Base-by-base conservation (phyloP, 345 rosid species). In the Eucalyptus polybractea region DNA sequence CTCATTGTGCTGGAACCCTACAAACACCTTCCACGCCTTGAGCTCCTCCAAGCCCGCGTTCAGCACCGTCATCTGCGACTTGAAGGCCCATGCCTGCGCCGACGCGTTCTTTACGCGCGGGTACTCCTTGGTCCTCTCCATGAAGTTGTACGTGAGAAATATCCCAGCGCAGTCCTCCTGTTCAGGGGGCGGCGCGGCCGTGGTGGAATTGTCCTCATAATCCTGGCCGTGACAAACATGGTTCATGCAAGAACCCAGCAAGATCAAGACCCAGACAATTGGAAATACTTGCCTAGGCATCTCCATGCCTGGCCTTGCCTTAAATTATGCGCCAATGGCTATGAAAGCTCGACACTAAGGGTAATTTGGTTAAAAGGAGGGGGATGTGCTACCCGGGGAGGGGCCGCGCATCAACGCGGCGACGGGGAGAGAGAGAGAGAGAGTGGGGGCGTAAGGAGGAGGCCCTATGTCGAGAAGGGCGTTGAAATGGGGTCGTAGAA, bases 71-170 rank as follows among this genome's bases (percentile, higher is more conserved):
- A 97, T 95, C 37, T 88, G 62, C 40, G 98, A 89, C 88, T 94
- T 93, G 88, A 98, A 98, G 49, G 98, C 94, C 99, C 99, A 98
- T 1, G 99, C 91, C 89, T 98, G 99, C 2, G 99, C 98, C 12
- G 95, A 90, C 49, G 92, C 96, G 87, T 98, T 97, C 91, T 97
- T 98, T 6, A 96, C 89, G 50, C 88, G 92, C 0, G 99, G 99
- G 86, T 89, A 95, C 85, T 91, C 95, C 90, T 94, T 93, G 56
- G 90, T 93, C 10, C 99, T 92, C 25, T 94, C 91, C 1, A 86
- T 92, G 88, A 98, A 97, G 87, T 90, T 89, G 47, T 97, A 98
- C 45, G 94, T 88, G 85, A 98, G 50, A 94, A 93, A 97, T 13
- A 98, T 89, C 10, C 99, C 99, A 13, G 95, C 93, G 87, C 99